Evolutionary conservation across 768 basidiomycete genomes (phyloP).

Genomic region (Lactifluus subvellereus): DNA sequence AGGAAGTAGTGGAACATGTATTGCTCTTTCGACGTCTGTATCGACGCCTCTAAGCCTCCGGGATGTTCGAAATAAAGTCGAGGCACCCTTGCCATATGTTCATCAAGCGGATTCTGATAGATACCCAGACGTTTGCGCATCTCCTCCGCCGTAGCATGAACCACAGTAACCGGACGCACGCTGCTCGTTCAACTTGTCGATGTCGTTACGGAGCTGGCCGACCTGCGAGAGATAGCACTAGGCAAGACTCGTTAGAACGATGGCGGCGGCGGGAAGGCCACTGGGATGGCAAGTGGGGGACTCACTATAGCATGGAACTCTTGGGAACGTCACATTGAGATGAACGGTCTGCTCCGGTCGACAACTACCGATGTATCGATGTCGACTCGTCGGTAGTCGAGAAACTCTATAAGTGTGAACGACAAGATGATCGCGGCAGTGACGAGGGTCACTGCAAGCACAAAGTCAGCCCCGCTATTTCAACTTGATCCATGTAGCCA

Average conservation of each 20-base stretch:
- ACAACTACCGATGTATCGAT: slow-evolving; percentile 92
- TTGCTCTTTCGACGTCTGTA: too few species aligned
- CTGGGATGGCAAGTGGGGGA: background rate
- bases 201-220: slow-evolving; percentile 75
- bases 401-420: slow-evolving; percentile 88
- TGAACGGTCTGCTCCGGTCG: slow-evolving; percentile 85
- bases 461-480: slow-evolving; percentile 8
- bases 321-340: slow-evolving; percentile 90
- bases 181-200: slow-evolving; percentile 69
- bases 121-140: too few species aligned
- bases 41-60: too few species aligned
- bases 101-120: too few species aligned
- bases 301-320: slow-evolving; percentile 96
- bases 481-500: background rate
- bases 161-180: slow-evolving; percentile 75
- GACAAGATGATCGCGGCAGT: slow-evolving; percentile 89
- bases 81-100: too few species aligned
- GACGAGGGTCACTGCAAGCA: slow-evolving; percentile 75
- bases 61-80: too few species aligned
- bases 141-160: slow-evolving; percentile 83
- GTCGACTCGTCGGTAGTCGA: slow-evolving; percentile 86
- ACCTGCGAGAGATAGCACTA: slow-evolving; percentile 77
- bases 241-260: background rate
- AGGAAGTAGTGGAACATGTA: too few species aligned
- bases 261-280: background rate